A percentile compares a stretch with the other conserved stretches of the same genome.
These are phyloP conservation scores for Leptographium galeiforme DNA, from an alignment of 2,329 filamentous ascomycete genomes.

Conservation along the genomic window DNA sequence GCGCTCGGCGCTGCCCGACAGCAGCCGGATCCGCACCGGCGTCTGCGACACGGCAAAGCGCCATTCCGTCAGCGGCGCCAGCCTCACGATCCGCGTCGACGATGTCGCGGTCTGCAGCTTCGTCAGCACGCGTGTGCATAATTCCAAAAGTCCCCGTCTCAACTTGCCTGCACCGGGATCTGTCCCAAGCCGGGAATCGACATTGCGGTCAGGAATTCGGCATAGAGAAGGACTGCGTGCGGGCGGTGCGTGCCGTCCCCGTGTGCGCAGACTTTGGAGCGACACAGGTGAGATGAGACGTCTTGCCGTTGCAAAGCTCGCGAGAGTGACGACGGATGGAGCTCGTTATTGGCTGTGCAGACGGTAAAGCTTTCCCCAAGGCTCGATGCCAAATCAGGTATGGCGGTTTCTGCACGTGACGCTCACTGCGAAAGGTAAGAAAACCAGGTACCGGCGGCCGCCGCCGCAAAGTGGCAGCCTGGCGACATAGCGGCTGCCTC, in stretches of 20 bases:
- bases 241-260: neutral
- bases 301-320: neutral
- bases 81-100: conserved; percentile 31
- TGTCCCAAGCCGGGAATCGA: conserved; percentile 64
- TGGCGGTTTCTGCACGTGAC: neutral
- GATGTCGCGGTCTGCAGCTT: conserved; percentile 20
- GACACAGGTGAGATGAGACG: neutral
- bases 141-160: neutral
- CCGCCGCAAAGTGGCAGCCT: too few relatives aligned
- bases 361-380: neutral
- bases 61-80: conserved; percentile 61
- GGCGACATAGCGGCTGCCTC: neutral
- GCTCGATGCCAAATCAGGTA: neutral
- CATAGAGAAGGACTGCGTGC: neutral
- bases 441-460: too few relatives aligned
- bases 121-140: neutral
- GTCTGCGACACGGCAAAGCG: conserved; percentile 56
- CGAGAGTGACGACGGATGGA: neutral
- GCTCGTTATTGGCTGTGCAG: neutral
- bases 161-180: conserved; percentile 41
- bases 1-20: conserved; percentile 76
- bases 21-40: conserved; percentile 42
- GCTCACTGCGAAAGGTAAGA: neutral
- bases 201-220: conserved; percentile 28
- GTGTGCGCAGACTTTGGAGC: neutral